Percentiles rank a stretch among this genome's conserved stretches.
Conservation (phyloP, 805 yeast species). For the Candida ponderosae region DNA sequence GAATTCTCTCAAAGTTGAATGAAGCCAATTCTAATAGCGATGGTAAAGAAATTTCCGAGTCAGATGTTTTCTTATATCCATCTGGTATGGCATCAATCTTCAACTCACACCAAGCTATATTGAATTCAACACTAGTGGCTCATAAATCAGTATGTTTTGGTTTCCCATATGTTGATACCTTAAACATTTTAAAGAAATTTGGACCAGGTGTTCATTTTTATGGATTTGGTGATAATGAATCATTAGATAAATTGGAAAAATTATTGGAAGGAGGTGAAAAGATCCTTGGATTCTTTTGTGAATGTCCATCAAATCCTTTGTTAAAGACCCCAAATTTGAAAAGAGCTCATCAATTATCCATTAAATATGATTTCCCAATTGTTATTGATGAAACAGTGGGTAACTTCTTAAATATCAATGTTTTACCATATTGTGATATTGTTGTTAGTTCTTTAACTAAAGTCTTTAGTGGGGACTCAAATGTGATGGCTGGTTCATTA, state of each 20-base stretch:
- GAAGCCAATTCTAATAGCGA: conserved; percentile 22
- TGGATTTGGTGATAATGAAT: conserved; percentile 73
- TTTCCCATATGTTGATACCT: conserved; percentile 91
- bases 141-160: conserved; percentile 87
- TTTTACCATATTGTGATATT: conserved; percentile 77
- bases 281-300: conserved; percentile 78
- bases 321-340: conserved; percentile 74
- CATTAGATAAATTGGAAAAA: conserved; percentile 57
- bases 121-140: conserved; percentile 19
- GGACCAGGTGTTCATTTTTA: conserved; percentile 87
- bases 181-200: conserved; percentile 77
- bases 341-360: conserved; percentile 57
- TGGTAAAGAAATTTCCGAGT: conserved; percentile 26
- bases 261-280: conserved; percentile 55
- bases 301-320: conserved; percentile 93
- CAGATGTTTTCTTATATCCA: conserved; percentile 79
- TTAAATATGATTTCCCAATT: conserved; percentile 64
- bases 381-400: conserved; percentile 95
- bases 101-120: conserved; percentile 60
- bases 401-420: conserved; percentile 77
- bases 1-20: conserved; percentile 64
- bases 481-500: conserved; percentile 91
- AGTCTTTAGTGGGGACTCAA: conserved; percentile 89
- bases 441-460: conserved; percentile 85
- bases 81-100: conserved; percentile 92